Conservation (phyloP, 306 rosid genomes). For the Corylus avellana region DNA sequence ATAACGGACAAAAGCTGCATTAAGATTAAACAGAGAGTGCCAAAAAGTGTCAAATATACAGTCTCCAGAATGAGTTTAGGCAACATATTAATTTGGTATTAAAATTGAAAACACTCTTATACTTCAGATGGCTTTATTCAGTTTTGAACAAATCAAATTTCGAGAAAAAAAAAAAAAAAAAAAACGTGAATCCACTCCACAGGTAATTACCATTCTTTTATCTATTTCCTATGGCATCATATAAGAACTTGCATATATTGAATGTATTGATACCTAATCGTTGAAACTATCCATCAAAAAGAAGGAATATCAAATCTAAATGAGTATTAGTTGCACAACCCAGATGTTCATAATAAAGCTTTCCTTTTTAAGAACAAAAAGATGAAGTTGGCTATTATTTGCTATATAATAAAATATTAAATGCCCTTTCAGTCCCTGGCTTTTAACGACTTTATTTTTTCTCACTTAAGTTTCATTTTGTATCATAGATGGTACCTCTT, state of each 20-base stretch:
- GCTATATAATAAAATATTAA: neutral
- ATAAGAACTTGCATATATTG: neutral
- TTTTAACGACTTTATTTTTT: too few relatives aligned
- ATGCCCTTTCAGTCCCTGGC: too few relatives aligned
- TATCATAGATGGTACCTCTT: too few relatives aligned
- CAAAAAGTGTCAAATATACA: conserved; percentile 27
- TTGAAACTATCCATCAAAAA: neutral
- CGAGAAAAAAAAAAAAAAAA: neutral
- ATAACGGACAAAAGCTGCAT: conserved; percentile 86
- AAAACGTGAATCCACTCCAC: neutral
- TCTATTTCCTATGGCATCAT: neutral
- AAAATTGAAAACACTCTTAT: neutral
- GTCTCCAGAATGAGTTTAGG: conserved; percentile 1
- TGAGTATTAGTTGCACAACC: too few relatives aligned
- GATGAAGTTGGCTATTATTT: neutral
- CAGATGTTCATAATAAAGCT: neutral
- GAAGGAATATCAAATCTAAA: neutral
- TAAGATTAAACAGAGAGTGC: conserved; percentile 18
- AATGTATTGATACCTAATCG: neutral
- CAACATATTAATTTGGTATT: neutral
- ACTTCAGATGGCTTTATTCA: neutral
- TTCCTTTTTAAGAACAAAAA: neutral
- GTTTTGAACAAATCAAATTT: neutral
- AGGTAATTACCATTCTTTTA: neutral
- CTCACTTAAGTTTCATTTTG: too few relatives aligned